These are phyloP conservation scores for Pseudocercospora macadamiae DNA, from an alignment of 2,329 filamentous ascomycete species.

Conservation along the genomic window DNA sequence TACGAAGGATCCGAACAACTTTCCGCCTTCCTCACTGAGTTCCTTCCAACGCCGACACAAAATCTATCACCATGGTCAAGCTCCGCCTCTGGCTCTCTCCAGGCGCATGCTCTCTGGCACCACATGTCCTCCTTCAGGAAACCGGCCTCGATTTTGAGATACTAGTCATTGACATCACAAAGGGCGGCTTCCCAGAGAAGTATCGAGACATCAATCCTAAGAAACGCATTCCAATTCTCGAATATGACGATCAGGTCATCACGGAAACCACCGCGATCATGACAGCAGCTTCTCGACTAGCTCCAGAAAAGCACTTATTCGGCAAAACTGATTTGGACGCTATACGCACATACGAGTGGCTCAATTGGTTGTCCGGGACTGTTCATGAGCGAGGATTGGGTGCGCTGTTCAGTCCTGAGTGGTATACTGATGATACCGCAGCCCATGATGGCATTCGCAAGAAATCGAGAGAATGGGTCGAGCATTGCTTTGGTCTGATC, in stretches of 20 bases:
- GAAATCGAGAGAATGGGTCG: conserved; percentile 9
- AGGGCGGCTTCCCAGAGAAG: not conserved
- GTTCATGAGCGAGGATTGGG: conserved; percentile 12
- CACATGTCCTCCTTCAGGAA: not conserved
- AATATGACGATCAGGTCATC: conserved; percentile 7
- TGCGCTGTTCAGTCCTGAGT: conserved; percentile 11
- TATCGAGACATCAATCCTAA: conserved; percentile 12
- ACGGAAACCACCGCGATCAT: conserved; percentile 14
- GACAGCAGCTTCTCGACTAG: not conserved
- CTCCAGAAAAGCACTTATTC: conserved; percentile 10
- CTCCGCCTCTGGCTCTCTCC: conserved; percentile 3
- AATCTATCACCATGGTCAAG: not conserved
- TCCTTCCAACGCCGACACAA: not conserved
- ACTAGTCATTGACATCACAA: not conserved
- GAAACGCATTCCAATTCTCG: conserved; percentile 7
- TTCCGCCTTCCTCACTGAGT: not conserved
- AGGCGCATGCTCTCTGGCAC: not conserved
- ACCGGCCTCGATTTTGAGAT: conserved; percentile 6
- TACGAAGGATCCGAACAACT: not conserved
- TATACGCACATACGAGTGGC: conserved; percentile 8
- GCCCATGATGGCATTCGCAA: conserved; percentile 5
- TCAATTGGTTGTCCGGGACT: conserved; percentile 14
- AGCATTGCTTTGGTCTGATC: conserved; percentile 8
- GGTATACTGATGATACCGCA: conserved; percentile 2
- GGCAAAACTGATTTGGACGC: conserved; percentile 2